Evolutionary conservation across 257 asterid genomes (phyloP).

Genomic region (Ophiorrhiza pumila): DNA sequence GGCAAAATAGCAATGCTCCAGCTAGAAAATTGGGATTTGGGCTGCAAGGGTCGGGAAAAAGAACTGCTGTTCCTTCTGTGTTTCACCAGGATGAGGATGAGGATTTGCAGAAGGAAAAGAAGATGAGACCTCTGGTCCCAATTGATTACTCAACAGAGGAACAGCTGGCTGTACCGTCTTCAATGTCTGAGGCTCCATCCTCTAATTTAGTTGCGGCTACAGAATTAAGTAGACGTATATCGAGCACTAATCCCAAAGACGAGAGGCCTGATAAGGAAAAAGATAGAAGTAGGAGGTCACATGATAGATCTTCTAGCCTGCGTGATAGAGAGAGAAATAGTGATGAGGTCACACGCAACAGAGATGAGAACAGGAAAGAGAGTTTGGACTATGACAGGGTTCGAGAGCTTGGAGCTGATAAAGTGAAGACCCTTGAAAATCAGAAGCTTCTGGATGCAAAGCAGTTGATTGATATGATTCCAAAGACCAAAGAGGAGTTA

Average conservation of each 20-base stretch:
- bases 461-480: constrained; percentile 92
- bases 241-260: constrained; percentile 58
- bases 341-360: constrained; percentile 45
- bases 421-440: constrained; percentile 59
- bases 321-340: constrained; percentile 70
- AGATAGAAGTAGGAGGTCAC: constrained; percentile 64
- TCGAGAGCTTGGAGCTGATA: constrained; percentile 38
- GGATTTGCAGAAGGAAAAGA: constrained; percentile 89
- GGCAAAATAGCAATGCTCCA: constrained; percentile 58
- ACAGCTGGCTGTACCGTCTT: constrained; percentile 49
- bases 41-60: constrained; percentile 78
- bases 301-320: constrained; percentile 67
- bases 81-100: constrained; percentile 91
- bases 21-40: constrained; percentile 88
- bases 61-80: constrained; percentile 88
- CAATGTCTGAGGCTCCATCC: constrained; percentile 50
- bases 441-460: constrained; percentile 90
- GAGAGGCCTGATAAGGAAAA: constrained; percentile 66
- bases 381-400: constrained; percentile 49
- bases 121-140: constrained; percentile 97
- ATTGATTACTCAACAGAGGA: constrained; percentile 95
- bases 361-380: constrained; percentile 64
- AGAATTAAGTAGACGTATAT: constrained; percentile 63
- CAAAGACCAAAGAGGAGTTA: constrained; percentile 93
- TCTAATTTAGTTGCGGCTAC: constrained; percentile 58